Base-by-base conservation (phyloP, 2,329 filamentous ascomycete species). In the Botrytis tulipae region DNA sequence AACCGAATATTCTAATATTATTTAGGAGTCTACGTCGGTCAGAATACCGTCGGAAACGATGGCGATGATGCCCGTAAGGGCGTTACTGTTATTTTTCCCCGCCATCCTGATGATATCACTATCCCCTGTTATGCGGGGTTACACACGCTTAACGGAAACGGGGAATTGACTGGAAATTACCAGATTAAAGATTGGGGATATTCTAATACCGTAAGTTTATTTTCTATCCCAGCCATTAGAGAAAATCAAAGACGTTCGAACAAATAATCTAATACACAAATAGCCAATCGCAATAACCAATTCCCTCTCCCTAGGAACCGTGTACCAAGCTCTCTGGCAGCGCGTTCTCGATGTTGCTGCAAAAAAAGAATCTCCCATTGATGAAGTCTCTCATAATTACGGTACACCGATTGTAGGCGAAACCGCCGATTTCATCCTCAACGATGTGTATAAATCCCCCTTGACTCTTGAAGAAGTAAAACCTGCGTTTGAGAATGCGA, bases 351-450 rank as follows among this genome's bases (percentile, higher is more conserved):
- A 77, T 16, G n/a, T 51, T 7, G 48, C 70, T 2, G 25, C 32
- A 6, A 54, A 29, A 25, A 78, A 78, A 25, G 75, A 73, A 12
- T 71, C 72, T 6, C 74, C 70, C 32, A 40, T 76, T 5, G 61
- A 75, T 25, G 75, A 76, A 22, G 60, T 80, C n/a, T 75, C 73
- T 48, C 78, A 84, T 44, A 78, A 78, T 54, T 81, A 80, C 54
- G 78, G 78, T 1, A 81, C 79, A 9, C 90, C 90, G 0, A 84
- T 90, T 6, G 86, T 92, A 0, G 87, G 83, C 0, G 89, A 91
- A 82, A 92, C 90, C 0, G 91, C 87, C 71, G 89, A 92, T 76
- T 89, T 89, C 16, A 87, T 84, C 75, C 78, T 92, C 46, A 90
- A 87, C 78, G 87, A 91, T 76, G 82, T 89, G 2, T 82, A 83